Base-by-base conservation (phyloP, 805 yeast genomes). In the Cephaloascus fragrans region DNA sequence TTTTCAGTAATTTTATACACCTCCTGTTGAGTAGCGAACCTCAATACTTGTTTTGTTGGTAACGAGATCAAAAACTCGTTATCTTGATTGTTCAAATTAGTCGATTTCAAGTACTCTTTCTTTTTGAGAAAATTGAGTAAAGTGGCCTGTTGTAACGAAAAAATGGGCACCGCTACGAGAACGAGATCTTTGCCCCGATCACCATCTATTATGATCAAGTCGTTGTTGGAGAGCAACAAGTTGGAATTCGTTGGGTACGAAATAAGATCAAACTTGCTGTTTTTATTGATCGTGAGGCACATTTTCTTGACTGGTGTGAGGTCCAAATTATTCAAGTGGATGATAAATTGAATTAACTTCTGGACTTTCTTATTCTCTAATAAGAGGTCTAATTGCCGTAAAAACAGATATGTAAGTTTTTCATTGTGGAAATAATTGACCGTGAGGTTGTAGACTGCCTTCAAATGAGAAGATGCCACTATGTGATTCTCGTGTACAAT, bases 121-220 rank as follows among this genome's bases (percentile, higher is more conserved):
- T 83, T 83, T 57, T 83, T 83, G 50, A 83, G 58, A 49, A 82
- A 84, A 49, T 83, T 83, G 52, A 83, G 73, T 42, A 84, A 67
- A 36, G 83, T 67, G 2, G 90, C 90, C 54, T 79, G 63, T 42
- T 80, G 74, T 40, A 81, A 65, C 34, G 69, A 71, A 23, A 83
- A 70, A 33, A 67, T 56, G 1, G 90, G 86, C 44, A 80, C 83
- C 20, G 83, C 60, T 34, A 83, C 76, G 73, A 78, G 73, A 8
- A 80, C 90, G 45, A 84, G 57, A 56, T 84, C 94, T 49, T 81
- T 81, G 20, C 94, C 94, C 44, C 93, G 67, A 54, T 84, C 94
- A 39, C 93, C 94, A 59, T 84, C 93, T 41, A 82, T 81, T 16
- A 83, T 77, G 8, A 83, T 83, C 51, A 83, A 66, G 56, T 84